These are phyloP conservation scores for Colletotrichum sp. DNA, from an alignment of 2,329 filamentous ascomycete species.

Conservation along the genomic window DNA sequence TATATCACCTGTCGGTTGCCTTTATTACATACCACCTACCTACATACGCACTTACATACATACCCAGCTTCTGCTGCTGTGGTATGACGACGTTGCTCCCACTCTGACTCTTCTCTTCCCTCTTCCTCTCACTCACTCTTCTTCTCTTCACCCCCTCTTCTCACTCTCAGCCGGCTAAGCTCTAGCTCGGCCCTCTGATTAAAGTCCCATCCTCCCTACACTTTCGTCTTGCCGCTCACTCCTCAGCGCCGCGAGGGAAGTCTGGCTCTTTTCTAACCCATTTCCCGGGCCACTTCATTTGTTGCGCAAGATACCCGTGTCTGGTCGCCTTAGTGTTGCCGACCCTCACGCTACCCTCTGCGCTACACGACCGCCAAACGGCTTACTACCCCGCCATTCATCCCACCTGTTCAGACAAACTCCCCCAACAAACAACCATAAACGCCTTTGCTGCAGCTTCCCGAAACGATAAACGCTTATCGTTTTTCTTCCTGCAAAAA, in stretches of 20 bases:
- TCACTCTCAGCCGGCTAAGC: constrained; percentile 2
- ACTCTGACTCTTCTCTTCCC: constrained; percentile 5
- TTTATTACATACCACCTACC: constrained; percentile 16
- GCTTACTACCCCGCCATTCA: constrained; percentile 21
- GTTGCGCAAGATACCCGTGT: constrained; percentile 1
- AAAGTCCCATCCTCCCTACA: not conserved
- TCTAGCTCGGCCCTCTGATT: constrained; percentile 3
- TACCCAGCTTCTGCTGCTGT: constrained; percentile 8
- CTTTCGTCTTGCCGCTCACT: not conserved
- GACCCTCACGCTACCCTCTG: constrained; percentile 8
- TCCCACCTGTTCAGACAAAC: constrained; percentile 11
- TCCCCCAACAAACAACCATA: not conserved
- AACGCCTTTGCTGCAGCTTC: not conserved
- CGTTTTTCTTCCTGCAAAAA: not conserved
- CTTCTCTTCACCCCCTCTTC: constrained; percentile 7
- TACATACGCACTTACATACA: constrained; percentile 11
- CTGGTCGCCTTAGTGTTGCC: not conserved
- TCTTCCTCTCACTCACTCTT: not conserved
- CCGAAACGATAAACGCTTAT: not conserved
- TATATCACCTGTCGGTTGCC: constrained; percentile 17
- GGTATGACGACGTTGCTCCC: constrained; percentile 22
- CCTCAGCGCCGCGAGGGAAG: not conserved
- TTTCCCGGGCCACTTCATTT: constrained; percentile 11
- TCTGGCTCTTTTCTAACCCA: constrained; percentile 3
- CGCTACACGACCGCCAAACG: constrained; percentile 1